These are phyloP conservation scores for Alternaria ethzedia DNA, from an alignment of 2,329 filamentous ascomycete species.

Conservation along the genomic window DNA sequence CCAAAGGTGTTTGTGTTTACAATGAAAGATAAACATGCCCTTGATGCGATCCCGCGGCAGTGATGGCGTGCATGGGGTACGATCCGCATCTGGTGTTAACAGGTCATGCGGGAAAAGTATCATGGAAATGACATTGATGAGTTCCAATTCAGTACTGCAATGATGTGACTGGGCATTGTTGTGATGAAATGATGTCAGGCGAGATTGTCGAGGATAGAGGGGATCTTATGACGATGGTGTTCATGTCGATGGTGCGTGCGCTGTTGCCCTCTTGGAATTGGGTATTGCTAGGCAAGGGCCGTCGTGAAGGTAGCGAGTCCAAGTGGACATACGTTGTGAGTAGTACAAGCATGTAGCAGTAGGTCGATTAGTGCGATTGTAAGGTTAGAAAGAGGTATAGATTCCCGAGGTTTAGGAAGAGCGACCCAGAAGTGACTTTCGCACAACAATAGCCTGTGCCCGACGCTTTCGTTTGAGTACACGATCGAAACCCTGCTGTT, in stretches of 20 bases:
- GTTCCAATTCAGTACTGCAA: slow-evolving; percentile 19
- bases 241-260: neutral
- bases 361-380: neutral
- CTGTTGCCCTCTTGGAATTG: neutral
- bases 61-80: slow-evolving; percentile 46
- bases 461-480: neutral
- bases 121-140: slow-evolving; percentile 47
- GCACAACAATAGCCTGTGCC: neutral
- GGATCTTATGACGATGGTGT: neutral
- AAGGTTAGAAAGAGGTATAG: neutral
- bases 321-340: neutral
- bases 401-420: neutral
- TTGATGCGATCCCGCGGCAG: slow-evolving; percentile 40
- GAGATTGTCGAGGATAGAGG: neutral
- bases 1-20: slow-evolving; percentile 52
- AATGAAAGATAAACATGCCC: slow-evolving; percentile 49
- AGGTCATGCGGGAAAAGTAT: slow-evolving; percentile 45
- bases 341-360: neutral
- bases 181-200: neutral
- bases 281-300: neutral
- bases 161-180: neutral
- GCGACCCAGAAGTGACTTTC: neutral
- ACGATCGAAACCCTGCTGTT: neutral
- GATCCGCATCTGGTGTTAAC: slow-evolving; percentile 44
- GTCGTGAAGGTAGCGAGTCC: neutral